Base-by-base conservation (phyloP, 2,329 filamentous ascomycete species). In the Trichoderma cornu-damae region DNA sequence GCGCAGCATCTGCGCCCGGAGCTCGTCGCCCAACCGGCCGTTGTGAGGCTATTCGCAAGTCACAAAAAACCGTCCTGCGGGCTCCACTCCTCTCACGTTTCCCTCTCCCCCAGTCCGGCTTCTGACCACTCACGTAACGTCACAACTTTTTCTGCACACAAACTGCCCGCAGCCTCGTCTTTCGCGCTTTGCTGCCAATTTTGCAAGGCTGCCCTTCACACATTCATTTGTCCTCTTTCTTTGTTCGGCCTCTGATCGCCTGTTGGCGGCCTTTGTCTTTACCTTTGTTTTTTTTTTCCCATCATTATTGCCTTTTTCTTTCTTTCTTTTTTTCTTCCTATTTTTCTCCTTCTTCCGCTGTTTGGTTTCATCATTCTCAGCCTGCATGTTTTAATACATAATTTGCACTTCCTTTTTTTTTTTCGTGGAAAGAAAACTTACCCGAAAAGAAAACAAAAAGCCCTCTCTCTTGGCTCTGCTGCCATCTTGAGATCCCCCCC, bases 21-120 rank as follows among this genome's bases (percentile, higher is more conserved):
- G 42, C 43, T 58, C 53, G 63, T 67, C 55, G 64, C 65, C 62
- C 60, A 62, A 64, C 59, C 60, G 52, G 60, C 48, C 38, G 50
- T 65, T 57, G 69, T 75, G 72, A 75, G 69, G 72, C 70, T 74
- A 74, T 75, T 74, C 72, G 64, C 70, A 72, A 62, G 46, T 46
- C n/a, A 38, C 32, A 32, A 24, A 52, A 54, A n/a, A n/a, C n/a
- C n/a, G n/a, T n/a, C 53, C 46, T 58, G 47, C 58, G 60, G 42
- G 55, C 59, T 54, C 55, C 57, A 51, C 56, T 38, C 49, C 57
- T 52, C 46, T 52, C 46, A 59, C 44, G 51, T 34, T 57, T 55
- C 51, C 38, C 20, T 38, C 47, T 51, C 61, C 43, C 59, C 46
- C 42, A 54, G 51, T 51, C 59, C 61, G 43, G 42, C 34, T 48